Conservation (phyloP, 2,329 filamentous ascomycete genomes). For the Hypocrella siamensis region DNA sequence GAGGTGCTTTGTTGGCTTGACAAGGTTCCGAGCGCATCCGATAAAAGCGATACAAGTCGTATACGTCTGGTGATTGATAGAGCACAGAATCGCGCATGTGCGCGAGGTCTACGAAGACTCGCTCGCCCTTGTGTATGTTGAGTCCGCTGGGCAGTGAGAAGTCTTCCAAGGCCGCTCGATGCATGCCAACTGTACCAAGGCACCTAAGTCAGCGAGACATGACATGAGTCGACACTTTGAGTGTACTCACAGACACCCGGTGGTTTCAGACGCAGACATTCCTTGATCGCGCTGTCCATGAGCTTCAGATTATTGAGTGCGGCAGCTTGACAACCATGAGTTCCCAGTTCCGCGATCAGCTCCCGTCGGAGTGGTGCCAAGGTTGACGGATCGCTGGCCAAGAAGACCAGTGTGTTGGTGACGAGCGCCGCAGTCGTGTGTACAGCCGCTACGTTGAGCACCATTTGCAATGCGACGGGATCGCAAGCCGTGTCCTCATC, state of each 20-base stretch:
- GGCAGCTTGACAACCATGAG: conserved; percentile 3
- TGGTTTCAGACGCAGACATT: conserved; percentile 4
- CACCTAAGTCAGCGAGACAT: neutral
- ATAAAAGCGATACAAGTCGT: conserved; percentile 5
- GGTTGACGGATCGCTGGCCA: conserved; percentile 3
- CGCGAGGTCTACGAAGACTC: conserved; percentile 5
- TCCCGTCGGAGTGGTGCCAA: conserved; percentile 3
- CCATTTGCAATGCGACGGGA: conserved; percentile 5
- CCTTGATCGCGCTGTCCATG: conserved; percentile 5
- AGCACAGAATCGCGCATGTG: conserved; percentile 4
- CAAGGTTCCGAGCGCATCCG: conserved; percentile 3
- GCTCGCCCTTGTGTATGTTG: conserved; percentile 3
- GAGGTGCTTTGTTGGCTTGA: conserved; percentile 4
- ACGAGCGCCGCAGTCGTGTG: conserved; percentile 4
- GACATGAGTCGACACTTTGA: neutral
- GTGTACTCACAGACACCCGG: conserved; percentile 4
- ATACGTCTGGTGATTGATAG: conserved; percentile 4
- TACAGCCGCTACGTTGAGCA: conserved; percentile 5
- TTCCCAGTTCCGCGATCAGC: conserved; percentile 1
- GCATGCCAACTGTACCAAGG: conserved; percentile 3
- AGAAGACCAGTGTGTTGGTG: conserved; percentile 4
- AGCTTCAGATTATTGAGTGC: conserved; percentile 5
- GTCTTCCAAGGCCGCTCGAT: conserved; percentile 4
- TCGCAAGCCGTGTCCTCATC: conserved; percentile 4
- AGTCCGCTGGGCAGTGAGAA: conserved; percentile 3